Base-by-base conservation (phyloP, 495 filamentous ascomycete genomes). In the Bathelium albidoporum region DNA sequence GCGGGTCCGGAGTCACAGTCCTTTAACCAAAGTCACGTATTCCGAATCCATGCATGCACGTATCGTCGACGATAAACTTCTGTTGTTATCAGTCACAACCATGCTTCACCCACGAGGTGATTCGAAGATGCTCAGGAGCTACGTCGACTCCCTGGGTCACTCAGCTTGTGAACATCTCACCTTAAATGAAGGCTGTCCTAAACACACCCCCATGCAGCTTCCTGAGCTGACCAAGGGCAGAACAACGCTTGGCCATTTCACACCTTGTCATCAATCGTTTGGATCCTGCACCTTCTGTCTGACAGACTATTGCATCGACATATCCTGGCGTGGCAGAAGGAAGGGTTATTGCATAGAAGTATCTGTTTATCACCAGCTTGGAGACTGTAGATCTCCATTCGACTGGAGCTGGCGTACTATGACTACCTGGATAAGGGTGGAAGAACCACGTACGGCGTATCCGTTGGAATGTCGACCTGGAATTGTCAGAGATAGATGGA, bases 301-400 rank as follows among this genome's bases (percentile, higher is more conserved):
- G 43, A 61, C 59, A 28, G 63, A 65, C 59, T 65, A 65, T 62
- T 55, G 59, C 59, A 62, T 65, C 59, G 63, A 65, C 44, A 65
- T 65, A 61, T 65, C 63, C 5, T 65, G 59, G 59, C 63, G 44
- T 29, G 59, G 58, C n/a, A 58, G 53, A 64, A 36, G 34, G 31
- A 61, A 65, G 63, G 63, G 63, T 58, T 62, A 65, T 49, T 22
- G 28, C 16, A 60, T 65, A 34, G 58, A 53, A 59, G 29, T 58
- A 58, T 65, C 44, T 24, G 32, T 62, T 20, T 62, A 65, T 58
- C 59, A 29, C 41, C 63, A 65, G 59, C 29, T 65, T 34, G 63
- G 59, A 28, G 59, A 65, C 39, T 65, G 59, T 49, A 61, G 63
- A 65, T 65, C 63, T 26, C 63, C 63, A 28, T 65, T 65, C 26